Evolutionary conservation across 176 grass and related monocot genomes (phyloP).

Genomic region (Avena eriantha): DNA sequence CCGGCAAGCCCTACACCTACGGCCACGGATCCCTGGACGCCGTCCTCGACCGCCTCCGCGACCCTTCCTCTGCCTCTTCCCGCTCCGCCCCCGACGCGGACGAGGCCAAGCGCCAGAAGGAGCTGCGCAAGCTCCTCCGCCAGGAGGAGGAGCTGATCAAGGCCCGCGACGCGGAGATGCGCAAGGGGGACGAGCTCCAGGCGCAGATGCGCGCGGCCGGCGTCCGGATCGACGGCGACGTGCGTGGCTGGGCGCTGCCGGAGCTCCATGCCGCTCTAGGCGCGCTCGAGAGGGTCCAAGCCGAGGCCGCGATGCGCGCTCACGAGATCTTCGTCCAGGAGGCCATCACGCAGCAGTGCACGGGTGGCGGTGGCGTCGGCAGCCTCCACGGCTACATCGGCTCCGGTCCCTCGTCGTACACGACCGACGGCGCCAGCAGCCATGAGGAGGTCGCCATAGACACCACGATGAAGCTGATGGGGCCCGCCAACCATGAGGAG

Average conservation of each 20-base stretch:
- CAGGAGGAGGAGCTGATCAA: neutral
- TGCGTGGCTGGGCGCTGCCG: neutral
- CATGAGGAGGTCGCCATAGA: too few relatives aligned
- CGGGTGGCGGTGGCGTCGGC: neutral
- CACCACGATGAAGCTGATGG: too few relatives aligned
- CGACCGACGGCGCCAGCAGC: neutral
- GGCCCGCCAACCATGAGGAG: neutral
- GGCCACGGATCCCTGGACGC: neutral
- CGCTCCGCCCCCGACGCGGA: neutral
- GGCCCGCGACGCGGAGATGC: slow-evolving; percentile 27
- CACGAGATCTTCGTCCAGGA: slow-evolving; percentile 38
- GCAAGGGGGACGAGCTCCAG: slow-evolving; percentile 36
- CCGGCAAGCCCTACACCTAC: slow-evolving; percentile 23
- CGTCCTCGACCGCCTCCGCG: slow-evolving; percentile 39
- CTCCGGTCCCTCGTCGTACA: neutral
- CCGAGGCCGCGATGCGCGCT: neutral
- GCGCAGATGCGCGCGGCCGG: slow-evolving; percentile 13
- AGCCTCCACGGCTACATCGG: slow-evolving; percentile 5
- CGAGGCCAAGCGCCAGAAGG: neutral
- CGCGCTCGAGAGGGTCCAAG: slow-evolving; percentile 47
- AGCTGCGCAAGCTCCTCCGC: neutral
- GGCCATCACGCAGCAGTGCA: neutral
- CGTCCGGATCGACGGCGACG: slow-evolving; percentile 32
- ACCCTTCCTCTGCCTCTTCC: neutral
- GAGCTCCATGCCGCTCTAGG: slow-evolving; percentile 35